Evolutionary conservation across 345 rosid species (phyloP), one percentile per base, ranked within the genome.

Genomic region (Melaleuca alternifolia): DNA sequence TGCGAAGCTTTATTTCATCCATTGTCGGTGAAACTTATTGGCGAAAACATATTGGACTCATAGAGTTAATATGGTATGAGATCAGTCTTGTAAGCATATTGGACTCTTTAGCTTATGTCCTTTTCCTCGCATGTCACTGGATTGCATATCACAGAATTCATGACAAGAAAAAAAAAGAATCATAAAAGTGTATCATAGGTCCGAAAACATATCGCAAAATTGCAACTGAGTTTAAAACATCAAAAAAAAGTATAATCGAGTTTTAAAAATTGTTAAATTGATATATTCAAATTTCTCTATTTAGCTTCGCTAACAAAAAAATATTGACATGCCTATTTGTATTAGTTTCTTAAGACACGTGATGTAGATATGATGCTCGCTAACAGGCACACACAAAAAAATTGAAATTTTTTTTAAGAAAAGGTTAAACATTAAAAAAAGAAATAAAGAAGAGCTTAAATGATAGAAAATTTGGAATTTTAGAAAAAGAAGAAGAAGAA

Each of bases 311-410:
- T 59, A 1, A n/a, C 13, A 9, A 4, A 61, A 61, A 13, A 1
- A n/a, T 61, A 7, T 0, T 13, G 1, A 5, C 10, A 5, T n/a
- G 4, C 8, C 23, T 16, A 7, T 15, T 61, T 61, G 28, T 4
- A 61, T 7, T 61, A 61, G 5, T 16, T 62, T 62, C 6, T 62
- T 62, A 62, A 62, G 76, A 62, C 44, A 30, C 41, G 4, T 16
- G 44, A 16, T 4, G 0, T 18, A 62, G 4, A 30, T 7, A 0
- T 62, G 10, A 11, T 11, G 0, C 3, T 2, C 23, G 7, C 11
- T 15, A 15, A 30, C 21, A 9, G 10, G 11, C 44, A 62, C 11
- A 30, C 30, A 15, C 30, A 62, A 14, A 56, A 62, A 30, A 3
- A 62, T 28, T 61, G 54, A 52, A 61, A 28, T 8, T 14, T 28